phyloP scores from a whole-genome alignment of 441 rosid species.

The Bocquillonia castaneifolia region DNA sequence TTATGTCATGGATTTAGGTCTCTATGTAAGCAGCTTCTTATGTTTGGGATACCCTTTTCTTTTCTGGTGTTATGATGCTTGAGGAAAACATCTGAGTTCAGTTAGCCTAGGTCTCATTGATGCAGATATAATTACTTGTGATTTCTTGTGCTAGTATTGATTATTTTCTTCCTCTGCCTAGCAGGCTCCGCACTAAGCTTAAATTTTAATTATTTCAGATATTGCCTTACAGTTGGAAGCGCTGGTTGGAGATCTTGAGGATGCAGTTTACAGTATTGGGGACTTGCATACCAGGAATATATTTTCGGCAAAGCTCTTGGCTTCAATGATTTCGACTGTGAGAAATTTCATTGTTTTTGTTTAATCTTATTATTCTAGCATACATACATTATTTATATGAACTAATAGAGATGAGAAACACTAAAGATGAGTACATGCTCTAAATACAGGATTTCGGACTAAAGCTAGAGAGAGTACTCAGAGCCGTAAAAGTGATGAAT shows the following conservation, averaged over 20 bases:
- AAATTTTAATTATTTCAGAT: slow-evolving; percentile 37
- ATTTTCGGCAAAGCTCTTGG: slow-evolving; percentile 39
- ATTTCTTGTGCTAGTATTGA: neutral
- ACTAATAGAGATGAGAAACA: neutral
- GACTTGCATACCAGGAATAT: slow-evolving; percentile 31
- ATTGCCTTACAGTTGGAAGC: slow-evolving; percentile 62
- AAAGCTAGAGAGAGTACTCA: slow-evolving; percentile 46
- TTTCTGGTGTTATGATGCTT: neutral
- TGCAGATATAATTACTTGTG: neutral
- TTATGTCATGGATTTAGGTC: neutral
- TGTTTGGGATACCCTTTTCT: neutral
- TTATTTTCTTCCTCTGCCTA: neutral
- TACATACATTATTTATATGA: slow-evolving; percentile 7
- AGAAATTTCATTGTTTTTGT: slow-evolving; percentile 18
- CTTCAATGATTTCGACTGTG: slow-evolving; percentile 28
- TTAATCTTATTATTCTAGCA: slow-evolving; percentile 13
- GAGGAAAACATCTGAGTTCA: neutral
- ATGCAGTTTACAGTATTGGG: slow-evolving; percentile 46
- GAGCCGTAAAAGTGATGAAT: slow-evolving; percentile 49
- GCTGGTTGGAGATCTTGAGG: slow-evolving; percentile 83
- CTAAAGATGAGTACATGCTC: slow-evolving; percentile 1
- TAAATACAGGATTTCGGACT: slow-evolving; percentile 46
- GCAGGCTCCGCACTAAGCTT: slow-evolving; percentile 16
- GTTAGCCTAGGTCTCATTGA: neutral
- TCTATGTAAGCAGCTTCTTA: neutral